Evolutionary conservation across 768 basidiomycete genomes (phyloP), one percentile per base, ranked within the genome.

Genomic region (Tricholoma furcatifolium): DNA sequence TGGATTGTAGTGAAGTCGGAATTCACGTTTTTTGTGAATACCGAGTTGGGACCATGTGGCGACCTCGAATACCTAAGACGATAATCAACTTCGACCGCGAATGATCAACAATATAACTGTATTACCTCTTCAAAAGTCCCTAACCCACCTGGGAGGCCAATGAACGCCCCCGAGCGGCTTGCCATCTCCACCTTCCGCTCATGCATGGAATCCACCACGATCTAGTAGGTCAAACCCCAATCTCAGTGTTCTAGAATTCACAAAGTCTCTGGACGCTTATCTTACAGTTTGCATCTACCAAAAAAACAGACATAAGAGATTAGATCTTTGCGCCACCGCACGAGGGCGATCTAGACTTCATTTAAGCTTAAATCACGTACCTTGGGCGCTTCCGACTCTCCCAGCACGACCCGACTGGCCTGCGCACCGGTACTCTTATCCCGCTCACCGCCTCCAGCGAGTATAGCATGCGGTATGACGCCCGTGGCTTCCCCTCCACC

Each of bases 101-200:
- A 24, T 42, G 12, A 39, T 43, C 21, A 1, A 2, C 10, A 42
- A 31, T 17, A n/a, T 10, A 11, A 43, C 7, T n/a, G 18, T 50
- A 66, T 54, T 27, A 87, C 90, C 80, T 98, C 96, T 70, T 99
- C 97, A 57, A 93, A 91, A 0, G 95, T 98, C 9, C 96, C 96
- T 64, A 84, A 97, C 0, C 96, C 96, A 17, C 96, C 96, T 1
- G 96, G 95, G 17, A 99, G 73, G 10, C 85, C 91, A 43, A 98
- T 73, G 61, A 99, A 99, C 0, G 85, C 94, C 15, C 80, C 77
- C 0, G 82, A 82, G 8, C 88, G 75, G 57, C 80, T 81, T 0
- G 95, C 93, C 94, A 98, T 97, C 65, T 89, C 84, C 8, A 88
- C 77, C 64, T 98, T 98, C 12, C 95, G 84, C 61, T 94, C 85